These are phyloP conservation scores for Neurospora tetrasperma DNA, from an alignment of 495 filamentous ascomycete genomes.

Conservation along the genomic window DNA sequence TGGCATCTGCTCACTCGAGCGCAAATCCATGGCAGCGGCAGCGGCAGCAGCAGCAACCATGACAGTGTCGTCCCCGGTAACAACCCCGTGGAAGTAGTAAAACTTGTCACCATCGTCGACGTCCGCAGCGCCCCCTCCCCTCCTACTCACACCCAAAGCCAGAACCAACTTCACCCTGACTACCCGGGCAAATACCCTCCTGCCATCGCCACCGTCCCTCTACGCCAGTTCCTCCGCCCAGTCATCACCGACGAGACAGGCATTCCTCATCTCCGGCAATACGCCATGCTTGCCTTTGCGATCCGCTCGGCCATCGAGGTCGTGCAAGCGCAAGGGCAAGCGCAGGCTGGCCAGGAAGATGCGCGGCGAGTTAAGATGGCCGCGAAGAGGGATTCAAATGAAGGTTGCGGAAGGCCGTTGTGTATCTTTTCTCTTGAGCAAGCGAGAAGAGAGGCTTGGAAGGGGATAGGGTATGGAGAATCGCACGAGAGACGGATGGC, in stretches of 20 bases:
- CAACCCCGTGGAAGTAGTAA: neutral
- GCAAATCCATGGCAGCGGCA: neutral
- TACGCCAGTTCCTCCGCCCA: neutral
- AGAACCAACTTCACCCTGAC: neutral
- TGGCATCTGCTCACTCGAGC: neutral
- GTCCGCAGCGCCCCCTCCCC: neutral
- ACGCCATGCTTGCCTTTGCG: neutral
- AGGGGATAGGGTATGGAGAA: neutral
- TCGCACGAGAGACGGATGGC: neutral
- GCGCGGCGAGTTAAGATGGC: neutral
- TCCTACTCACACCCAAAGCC: neutral
- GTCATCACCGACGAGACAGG: neutral
- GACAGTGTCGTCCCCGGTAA: neutral
- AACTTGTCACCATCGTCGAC: neutral
- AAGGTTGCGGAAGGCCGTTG: neutral
- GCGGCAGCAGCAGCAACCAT: neutral
- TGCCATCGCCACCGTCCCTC: neutral
- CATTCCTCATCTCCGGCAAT: neutral
- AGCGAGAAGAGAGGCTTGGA: neutral
- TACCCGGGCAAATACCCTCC: neutral
- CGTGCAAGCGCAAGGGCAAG: neutral
- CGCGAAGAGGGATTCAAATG: neutral
- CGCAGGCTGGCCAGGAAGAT: neutral
- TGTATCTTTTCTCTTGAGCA: neutral
- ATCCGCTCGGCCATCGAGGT: neutral